Conservation (phyloP, 1,139 yeast genomes). For the Pichia sp. region DNA sequence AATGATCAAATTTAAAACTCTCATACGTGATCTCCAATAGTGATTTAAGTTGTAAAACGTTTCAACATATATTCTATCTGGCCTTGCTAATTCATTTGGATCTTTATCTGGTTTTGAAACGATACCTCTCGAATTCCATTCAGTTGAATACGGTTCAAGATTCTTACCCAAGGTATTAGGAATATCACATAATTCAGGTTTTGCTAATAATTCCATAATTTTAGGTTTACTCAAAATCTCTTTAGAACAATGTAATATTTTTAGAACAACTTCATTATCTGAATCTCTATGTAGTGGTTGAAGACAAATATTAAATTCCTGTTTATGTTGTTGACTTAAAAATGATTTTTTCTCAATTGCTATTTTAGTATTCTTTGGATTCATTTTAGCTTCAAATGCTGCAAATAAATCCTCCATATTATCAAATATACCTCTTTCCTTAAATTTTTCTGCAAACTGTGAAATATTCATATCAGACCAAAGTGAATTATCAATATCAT, state of each 20-base stretch:
- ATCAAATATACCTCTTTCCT: slow-evolving; percentile 65
- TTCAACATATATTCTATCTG: slow-evolving; percentile 70
- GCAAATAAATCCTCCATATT: slow-evolving; percentile 73
- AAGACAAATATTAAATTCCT: slow-evolving; percentile 86
- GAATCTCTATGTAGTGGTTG: slow-evolving; percentile 65
- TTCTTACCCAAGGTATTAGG: slow-evolving; percentile 59
- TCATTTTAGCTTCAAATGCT: slow-evolving; percentile 62
- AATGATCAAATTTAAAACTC: slow-evolving; percentile 58
- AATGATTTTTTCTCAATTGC: slow-evolving; percentile 50
- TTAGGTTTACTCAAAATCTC: slow-evolving; percentile 64
- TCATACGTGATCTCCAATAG: slow-evolving; percentile 74
- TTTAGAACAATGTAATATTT: slow-evolving; percentile 64
- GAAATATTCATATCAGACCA: slow-evolving; percentile 50
- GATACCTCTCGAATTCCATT: slow-evolving; percentile 39
- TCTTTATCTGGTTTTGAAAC: slow-evolving; percentile 58
- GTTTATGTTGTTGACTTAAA: slow-evolving; percentile 75
- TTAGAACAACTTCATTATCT: slow-evolving; percentile 57
- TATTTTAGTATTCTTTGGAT: slow-evolving; percentile 36
- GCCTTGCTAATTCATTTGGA: slow-evolving; percentile 65
- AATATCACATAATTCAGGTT: slow-evolving; percentile 66
- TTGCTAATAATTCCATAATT: slow-evolving; percentile 75
- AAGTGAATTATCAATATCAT: slow-evolving; percentile 55
- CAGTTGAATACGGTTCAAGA: slow-evolving; percentile 64
- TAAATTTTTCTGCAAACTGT: slow-evolving; percentile 52
- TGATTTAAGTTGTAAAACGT: slow-evolving; percentile 68